Evolutionary conservation across 2,329 filamentous ascomycete genomes (phyloP).

Genomic region (Sphaceloma murrayae): DNA sequence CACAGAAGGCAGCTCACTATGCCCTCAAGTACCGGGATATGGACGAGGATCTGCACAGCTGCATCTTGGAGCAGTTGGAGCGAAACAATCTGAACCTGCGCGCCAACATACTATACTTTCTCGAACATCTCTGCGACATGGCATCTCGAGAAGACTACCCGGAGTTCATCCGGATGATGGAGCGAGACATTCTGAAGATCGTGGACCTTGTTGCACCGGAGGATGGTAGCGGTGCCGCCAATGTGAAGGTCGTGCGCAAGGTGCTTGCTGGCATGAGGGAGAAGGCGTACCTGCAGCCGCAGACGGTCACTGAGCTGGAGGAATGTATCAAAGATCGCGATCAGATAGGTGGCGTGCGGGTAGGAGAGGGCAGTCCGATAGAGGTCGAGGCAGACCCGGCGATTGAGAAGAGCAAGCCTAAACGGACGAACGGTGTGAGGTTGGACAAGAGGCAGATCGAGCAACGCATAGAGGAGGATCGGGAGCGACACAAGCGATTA

Average conservation of each 20-base stretch:
- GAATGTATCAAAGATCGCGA: constrained; percentile 74
- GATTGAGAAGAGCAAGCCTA: constrained; percentile 6
- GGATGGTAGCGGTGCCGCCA: constrained; percentile 79
- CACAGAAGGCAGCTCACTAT: constrained; percentile 89
- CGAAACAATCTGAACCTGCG: constrained; percentile 92
- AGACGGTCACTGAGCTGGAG: constrained; percentile 71
- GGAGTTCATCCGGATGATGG: constrained; percentile 88
- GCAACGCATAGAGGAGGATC: constrained; percentile 92
- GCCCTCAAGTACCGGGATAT: constrained; percentile 88
- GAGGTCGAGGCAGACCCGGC: constrained; percentile 26
- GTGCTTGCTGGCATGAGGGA: constrained; percentile 48
- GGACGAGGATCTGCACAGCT: constrained; percentile 94
- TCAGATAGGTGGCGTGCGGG: constrained; percentile 33
- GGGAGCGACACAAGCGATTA: constrained; percentile 85
- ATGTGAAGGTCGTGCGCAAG: constrained; percentile 73
- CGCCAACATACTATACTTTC: constrained; percentile 99
- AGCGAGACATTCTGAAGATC: constrained; percentile 81
- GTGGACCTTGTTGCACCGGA: constrained; percentile 86
- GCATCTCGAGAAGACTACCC: constrained; percentile 64
- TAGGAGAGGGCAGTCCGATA: constrained; percentile 18
- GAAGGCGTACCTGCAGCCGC: constrained; percentile 62
- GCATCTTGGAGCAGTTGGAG: constrained; percentile 92
- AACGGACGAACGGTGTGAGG: constrained; percentile 26
- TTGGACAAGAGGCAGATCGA: constrained; percentile 85
- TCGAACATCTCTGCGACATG: constrained; percentile 87